Base-by-base conservation (phyloP, 371 early-diverging fungal genomes). In the Mucor velutinosus region DNA sequence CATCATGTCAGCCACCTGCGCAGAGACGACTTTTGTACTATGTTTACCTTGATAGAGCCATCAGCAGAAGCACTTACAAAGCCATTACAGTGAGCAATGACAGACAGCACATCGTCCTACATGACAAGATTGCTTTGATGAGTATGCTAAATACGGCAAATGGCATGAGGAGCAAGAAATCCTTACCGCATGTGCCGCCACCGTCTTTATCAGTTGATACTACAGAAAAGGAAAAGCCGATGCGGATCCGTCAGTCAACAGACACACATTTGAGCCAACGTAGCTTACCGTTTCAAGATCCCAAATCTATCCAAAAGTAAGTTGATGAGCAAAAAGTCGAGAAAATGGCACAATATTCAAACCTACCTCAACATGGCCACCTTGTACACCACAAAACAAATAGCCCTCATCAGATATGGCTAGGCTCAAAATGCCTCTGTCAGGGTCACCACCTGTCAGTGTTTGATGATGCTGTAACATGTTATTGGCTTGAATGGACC, bases 331-430 rank as follows among this genome's bases (percentile, higher is more conserved):
- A 47, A 27, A 12, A 39, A 62, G 27, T 25, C 14, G 45, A 59
- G 27, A 19, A 32, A 51, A 63, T 35, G 4, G 39, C 63, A 33
- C 25, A 27, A 56, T 30, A 30, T 37, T 12, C 11, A 43, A 49
- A 56, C 17, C 53, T 73, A 84, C 88, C 73, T 87, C 85, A 39
- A 94, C 85, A 61, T 81, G 84, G 51, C 94, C 94, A 63, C 89
- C 91, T 84, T 94, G 94, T n/a, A 88, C 81, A 58, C 93, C 94
- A 71, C 90, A 89, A 64, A 89, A 92, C 64, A 94, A 72, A 43
- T 91, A 83, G 1, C 88, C 93, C 59, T 92, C 92, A 58, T 86
- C 79, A 7, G 79, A 82, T 39, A 93, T 64, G 5, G 89, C 87
- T 58, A 94, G 65, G 57, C 89, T 70, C 45, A 90, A 74, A 7